Percentiles rank a stretch among this genome's conserved stretches.
These are phyloP conservation scores for Chlamydomonas reinhardtii DNA, from an alignment of 163 green algal species.

Conservation along the genomic window DNA sequence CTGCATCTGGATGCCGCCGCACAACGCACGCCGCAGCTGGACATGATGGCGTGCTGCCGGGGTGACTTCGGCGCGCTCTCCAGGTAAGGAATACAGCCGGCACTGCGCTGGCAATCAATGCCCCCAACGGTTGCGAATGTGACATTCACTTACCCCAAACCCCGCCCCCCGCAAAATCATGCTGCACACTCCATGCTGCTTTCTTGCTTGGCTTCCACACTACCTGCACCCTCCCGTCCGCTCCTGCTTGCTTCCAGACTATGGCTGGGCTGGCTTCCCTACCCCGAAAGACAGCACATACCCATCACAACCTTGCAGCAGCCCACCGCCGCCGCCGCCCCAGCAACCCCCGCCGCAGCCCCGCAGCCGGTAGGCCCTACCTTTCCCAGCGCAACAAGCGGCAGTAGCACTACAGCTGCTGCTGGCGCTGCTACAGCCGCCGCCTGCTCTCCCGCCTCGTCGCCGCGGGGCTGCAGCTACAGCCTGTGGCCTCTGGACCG, in stretches of 20 bases:
- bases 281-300: constrained; percentile 24
- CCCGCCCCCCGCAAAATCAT: too few relatives aligned
- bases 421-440: neutral
- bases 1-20: too few relatives aligned
- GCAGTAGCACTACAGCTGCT: too few relatives aligned
- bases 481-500: constrained; percentile 65
- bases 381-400: too few relatives aligned
- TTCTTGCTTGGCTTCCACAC: too few relatives aligned
- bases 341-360: neutral
- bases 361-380: too few relatives aligned
- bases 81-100: too few relatives aligned
- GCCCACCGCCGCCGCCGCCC: neutral
- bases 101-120: too few relatives aligned
- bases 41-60: constrained; percentile 72
- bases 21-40: constrained; percentile 48
- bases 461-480: constrained; percentile 14
- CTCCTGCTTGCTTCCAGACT: neutral
- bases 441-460: neutral
- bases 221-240: too few relatives aligned
- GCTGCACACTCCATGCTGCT: too few relatives aligned
- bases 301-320: neutral
- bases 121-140: too few relatives aligned
- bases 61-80: constrained; percentile 59
- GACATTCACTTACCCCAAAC: too few relatives aligned
- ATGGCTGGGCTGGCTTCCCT: constrained; percentile 35